Percentiles rank a stretch among this genome's conserved stretches.
Conservation (phyloP, 139 green algal species). For the Chlamydomonas sp. region DNA sequence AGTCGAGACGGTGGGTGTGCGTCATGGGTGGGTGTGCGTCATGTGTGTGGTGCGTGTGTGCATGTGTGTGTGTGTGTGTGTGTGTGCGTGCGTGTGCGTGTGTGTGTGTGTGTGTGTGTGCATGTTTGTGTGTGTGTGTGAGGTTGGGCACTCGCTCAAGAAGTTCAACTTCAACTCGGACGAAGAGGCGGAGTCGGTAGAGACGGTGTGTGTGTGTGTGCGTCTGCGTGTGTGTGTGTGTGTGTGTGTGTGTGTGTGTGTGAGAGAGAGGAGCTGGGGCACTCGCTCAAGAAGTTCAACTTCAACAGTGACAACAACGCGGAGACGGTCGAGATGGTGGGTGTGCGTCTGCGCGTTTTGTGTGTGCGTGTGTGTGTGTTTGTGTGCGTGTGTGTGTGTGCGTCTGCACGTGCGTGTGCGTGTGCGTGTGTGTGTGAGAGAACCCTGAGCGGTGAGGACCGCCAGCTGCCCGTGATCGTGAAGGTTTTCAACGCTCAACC, state of each 20-base stretch:
- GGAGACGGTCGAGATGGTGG: too few relatives aligned
- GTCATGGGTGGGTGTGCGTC: not conserved
- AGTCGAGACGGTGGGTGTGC: conserved; percentile 44
- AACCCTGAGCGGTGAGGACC: too few relatives aligned
- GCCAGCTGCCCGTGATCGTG: too few relatives aligned
- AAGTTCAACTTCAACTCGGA: conserved; percentile 35
- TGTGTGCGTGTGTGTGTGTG: too few relatives aligned
- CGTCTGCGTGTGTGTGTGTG: too few relatives aligned
- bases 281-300: conserved; percentile 30
- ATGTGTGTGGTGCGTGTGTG: not conserved
- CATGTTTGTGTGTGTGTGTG: too few relatives aligned
- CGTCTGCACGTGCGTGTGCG: not conserved
- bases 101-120: not conserved
- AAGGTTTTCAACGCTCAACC: too few relatives aligned
- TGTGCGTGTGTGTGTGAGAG: not conserved
- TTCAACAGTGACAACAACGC: conserved; percentile 59
- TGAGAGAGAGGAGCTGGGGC: conserved; percentile 11
- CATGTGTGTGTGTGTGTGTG: not conserved
- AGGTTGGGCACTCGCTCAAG: conserved; percentile 23
- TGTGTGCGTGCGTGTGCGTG: not conserved
- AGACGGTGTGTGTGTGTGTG: too few relatives aligned
- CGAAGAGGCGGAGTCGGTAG: not conserved
- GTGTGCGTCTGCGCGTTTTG: too few relatives aligned
- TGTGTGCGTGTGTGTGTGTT: too few relatives aligned
- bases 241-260: not conserved